phyloP scores from a whole-genome alignment of 441 rosid species.

The Viola pubescens region DNA sequence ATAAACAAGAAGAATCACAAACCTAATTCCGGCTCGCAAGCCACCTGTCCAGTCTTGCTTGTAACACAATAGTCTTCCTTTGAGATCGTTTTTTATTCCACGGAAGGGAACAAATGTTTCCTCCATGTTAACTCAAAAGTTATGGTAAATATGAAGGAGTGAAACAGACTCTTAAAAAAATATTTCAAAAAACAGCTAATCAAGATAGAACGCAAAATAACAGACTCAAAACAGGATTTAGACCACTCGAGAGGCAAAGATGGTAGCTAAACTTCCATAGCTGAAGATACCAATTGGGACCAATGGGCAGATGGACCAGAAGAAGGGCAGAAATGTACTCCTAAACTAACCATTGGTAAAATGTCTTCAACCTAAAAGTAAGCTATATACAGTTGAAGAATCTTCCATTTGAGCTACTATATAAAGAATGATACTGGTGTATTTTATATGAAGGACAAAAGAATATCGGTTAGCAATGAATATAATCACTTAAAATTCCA shows the following conservation, averaged over 20 bases:
- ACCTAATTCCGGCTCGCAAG: conserved; percentile 67
- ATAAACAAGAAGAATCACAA: conserved; percentile 16
- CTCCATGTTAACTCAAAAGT: conserved; percentile 44
- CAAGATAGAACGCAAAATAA: conserved; percentile 20
- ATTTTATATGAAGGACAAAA: conserved; percentile 25
- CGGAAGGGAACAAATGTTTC: conserved; percentile 79
- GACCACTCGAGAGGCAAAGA: conserved; percentile 54
- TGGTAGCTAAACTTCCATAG: conserved; percentile 31
- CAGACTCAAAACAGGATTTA: conserved; percentile 18
- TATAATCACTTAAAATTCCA: conserved; percentile 25
- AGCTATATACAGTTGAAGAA: conserved; percentile 18
- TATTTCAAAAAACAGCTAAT: conserved; percentile 9
- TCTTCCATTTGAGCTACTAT: conserved; percentile 31
- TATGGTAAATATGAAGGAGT: conserved; percentile 11
- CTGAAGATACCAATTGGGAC: conserved; percentile 17
- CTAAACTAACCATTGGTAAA: conserved; percentile 21
- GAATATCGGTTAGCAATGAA: conserved; percentile 29
- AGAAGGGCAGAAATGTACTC: conserved; percentile 15
- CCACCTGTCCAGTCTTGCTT: conserved; percentile 79
- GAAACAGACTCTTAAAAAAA: neutral
- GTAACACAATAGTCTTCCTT: conserved; percentile 63
- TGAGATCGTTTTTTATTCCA: conserved; percentile 71
- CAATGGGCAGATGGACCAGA: conserved; percentile 30
- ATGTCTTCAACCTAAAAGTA: conserved; percentile 10
- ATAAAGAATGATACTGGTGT: conserved; percentile 30